phyloP scores from a whole-genome alignment of 495 filamentous ascomycete species.

The Talaromyces liani region DNA sequence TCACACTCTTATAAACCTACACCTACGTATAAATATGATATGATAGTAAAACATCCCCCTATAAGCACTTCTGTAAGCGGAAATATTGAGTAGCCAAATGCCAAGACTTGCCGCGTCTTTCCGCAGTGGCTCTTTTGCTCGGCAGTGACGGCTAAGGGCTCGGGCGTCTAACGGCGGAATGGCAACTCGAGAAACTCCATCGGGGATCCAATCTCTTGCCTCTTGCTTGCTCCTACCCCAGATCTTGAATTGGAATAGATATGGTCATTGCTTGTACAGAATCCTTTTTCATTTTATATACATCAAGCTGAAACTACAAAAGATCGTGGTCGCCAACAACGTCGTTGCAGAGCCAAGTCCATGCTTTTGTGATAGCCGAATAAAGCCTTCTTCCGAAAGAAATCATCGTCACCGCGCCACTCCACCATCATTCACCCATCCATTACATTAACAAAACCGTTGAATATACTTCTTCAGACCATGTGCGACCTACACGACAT shows the following conservation, averaged over 20 bases:
- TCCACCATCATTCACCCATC: not conserved
- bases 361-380: not conserved
- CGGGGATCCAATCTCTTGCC: not conserved
- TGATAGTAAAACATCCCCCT: no score
- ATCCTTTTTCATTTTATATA: not conserved
- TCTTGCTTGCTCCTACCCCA: not conserved
- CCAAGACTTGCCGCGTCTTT: slow-evolving; percentile 7
- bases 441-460: not conserved
- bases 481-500: not conserved
- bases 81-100: not conserved
- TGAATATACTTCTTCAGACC: not conserved
- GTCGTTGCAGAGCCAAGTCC: not conserved
- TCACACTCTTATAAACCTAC: not conserved
- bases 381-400: slow-evolving; percentile 2
- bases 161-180: not conserved
- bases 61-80: not conserved
- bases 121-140: not conserved
- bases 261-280: not conserved
- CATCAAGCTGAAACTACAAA: not conserved
- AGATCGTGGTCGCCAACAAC: not conserved
- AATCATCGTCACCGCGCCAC: slow-evolving; percentile 5
- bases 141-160: not conserved
- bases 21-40: no score
- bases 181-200: not conserved
- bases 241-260: not conserved